These are phyloP conservation scores for Porcisia hertigi DNA, from an alignment of 208 protist genomes.

Conservation along the genomic window DNA sequence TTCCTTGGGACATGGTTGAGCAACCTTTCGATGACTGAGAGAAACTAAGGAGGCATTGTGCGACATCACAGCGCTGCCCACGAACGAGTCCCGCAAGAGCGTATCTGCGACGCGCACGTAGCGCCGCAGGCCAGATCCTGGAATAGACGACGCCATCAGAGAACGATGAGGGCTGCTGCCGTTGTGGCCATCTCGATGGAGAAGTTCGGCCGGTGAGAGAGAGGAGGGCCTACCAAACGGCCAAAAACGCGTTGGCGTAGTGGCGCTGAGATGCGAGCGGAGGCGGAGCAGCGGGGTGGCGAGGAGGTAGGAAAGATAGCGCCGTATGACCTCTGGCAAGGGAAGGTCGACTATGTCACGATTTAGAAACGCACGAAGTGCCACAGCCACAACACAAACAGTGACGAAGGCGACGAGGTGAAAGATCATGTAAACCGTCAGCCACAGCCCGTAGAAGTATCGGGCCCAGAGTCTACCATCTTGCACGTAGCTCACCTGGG, in stretches of 20 bases:
- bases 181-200: not conserved
- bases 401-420: slow-evolving; percentile 50
- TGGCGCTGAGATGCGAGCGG: slow-evolving; percentile 1
- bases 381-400: slow-evolving; percentile 37
- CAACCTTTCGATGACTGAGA: not conserved
- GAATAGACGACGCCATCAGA: not conserved
- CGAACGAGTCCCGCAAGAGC: slow-evolving; percentile 33
- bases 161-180: not conserved
- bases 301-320: slow-evolving; percentile 41
- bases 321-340: slow-evolving; percentile 37
- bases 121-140: slow-evolving; percentile 30
- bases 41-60: slow-evolving; percentile 22
- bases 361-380: slow-evolving; percentile 47
- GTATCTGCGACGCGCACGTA: slow-evolving; percentile 37
- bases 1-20: not conserved
- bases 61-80: slow-evolving; percentile 24
- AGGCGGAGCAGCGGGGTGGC: slow-evolving; percentile 27
- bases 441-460: slow-evolving; percentile 36
- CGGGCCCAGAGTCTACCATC: slow-evolving; percentile 2
- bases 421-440: slow-evolving; percentile 34
- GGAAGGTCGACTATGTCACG: slow-evolving; percentile 52
- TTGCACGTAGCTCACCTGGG: not conserved
- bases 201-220: not conserved
- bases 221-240: not conserved
- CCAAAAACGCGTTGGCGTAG: not conserved